phyloP scores from a whole-genome alignment of 1,139 yeast genomes.

The Entelexis paramagnoliae region DNA sequence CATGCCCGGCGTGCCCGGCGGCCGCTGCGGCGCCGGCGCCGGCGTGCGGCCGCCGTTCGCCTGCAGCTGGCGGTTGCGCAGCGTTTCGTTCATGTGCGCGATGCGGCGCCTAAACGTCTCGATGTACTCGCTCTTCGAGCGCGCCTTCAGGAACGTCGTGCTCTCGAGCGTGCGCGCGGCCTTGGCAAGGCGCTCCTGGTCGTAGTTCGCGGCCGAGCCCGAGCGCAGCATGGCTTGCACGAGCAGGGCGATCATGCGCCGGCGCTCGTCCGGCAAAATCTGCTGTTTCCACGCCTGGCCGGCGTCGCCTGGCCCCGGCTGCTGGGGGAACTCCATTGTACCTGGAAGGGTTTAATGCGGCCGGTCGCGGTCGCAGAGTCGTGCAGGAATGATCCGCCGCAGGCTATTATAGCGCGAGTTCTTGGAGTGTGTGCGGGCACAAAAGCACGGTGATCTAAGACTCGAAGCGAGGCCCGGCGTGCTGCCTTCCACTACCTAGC shows the following conservation, averaged over 20 bases:
- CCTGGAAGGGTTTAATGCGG: neutral
- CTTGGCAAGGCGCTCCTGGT: slow-evolving; percentile 25
- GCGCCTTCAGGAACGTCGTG: slow-evolving; percentile 26
- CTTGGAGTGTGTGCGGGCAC: neutral
- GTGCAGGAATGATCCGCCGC: neutral
- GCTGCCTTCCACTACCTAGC: neutral
- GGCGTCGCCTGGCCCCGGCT: neutral
- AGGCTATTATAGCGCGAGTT: neutral
- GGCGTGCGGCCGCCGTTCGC: neutral
- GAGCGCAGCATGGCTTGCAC: slow-evolving; percentile 15
- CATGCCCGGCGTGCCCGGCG: neutral
- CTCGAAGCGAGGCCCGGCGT: neutral
- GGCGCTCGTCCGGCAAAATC: slow-evolving; percentile 15
- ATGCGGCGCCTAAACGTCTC: slow-evolving; percentile 1
- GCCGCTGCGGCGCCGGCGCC: neutral
- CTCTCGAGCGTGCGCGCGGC: slow-evolving; percentile 30
- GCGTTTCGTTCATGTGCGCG: neutral
- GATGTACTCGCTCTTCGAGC: slow-evolving; percentile 24
- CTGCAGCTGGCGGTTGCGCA: neutral
- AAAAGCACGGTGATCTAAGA: neutral
- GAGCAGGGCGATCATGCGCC: slow-evolving; percentile 14
- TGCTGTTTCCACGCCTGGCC: slow-evolving; percentile 17
- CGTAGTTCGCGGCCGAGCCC: slow-evolving; percentile 6
- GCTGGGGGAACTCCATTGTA: neutral
- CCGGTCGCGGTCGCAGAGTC: neutral